These are phyloP conservation scores for Podaxis mareebaensis DNA, from an alignment of 768 basidiomycete genomes.

Conservation along the genomic window DNA sequence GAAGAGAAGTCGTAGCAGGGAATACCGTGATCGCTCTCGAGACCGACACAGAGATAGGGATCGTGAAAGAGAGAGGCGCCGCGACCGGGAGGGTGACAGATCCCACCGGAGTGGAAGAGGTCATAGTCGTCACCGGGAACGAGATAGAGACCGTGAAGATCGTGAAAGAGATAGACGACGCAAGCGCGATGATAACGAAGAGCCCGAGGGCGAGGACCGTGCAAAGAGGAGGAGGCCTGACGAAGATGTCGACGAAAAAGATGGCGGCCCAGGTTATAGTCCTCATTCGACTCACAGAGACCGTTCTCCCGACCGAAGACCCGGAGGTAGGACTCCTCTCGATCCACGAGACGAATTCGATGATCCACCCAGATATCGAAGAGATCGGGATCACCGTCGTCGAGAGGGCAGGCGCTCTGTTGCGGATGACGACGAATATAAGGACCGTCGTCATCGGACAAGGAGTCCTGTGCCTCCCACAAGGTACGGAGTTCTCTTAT, in stretches of 20 bases:
- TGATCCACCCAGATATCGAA: slow-evolving; percentile 47
- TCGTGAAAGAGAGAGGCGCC: slow-evolving; percentile 48
- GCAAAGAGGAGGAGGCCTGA: slow-evolving; percentile 67
- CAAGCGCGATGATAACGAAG: slow-evolving; percentile 40
- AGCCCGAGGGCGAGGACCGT: slow-evolving; percentile 42
- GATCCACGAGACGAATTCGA: slow-evolving; percentile 66
- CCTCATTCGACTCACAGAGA: slow-evolving; percentile 47
- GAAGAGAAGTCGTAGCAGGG: slow-evolving; percentile 63
- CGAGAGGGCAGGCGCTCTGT: slow-evolving; percentile 40
- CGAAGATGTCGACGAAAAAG: slow-evolving; percentile 46
- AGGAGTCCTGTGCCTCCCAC: slow-evolving; percentile 45
- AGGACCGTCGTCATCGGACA: slow-evolving; percentile 34
- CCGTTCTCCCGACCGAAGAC: slow-evolving; percentile 53
- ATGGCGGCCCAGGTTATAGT: slow-evolving; percentile 47
- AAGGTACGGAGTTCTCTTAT: slow-evolving; percentile 35
- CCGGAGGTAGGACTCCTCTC: slow-evolving; percentile 45
- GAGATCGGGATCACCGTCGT: slow-evolving; percentile 31
- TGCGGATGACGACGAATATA: slow-evolving; percentile 41
- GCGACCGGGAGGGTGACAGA: slow-evolving; percentile 52
- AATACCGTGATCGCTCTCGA: slow-evolving; percentile 58
- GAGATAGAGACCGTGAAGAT: slow-evolving; percentile 55
- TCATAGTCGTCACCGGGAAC: slow-evolving; percentile 49
- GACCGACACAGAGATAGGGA: slow-evolving; percentile 53
- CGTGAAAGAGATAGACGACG: slow-evolving; percentile 51
- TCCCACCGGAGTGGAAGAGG: slow-evolving; percentile 49